Percentiles rank a stretch among this genome's conserved stretches.
Evolutionary conservation across 1,284 basidiomycete genomes (phyloP).

Genomic region (Phenoliferia sp.): DNA sequence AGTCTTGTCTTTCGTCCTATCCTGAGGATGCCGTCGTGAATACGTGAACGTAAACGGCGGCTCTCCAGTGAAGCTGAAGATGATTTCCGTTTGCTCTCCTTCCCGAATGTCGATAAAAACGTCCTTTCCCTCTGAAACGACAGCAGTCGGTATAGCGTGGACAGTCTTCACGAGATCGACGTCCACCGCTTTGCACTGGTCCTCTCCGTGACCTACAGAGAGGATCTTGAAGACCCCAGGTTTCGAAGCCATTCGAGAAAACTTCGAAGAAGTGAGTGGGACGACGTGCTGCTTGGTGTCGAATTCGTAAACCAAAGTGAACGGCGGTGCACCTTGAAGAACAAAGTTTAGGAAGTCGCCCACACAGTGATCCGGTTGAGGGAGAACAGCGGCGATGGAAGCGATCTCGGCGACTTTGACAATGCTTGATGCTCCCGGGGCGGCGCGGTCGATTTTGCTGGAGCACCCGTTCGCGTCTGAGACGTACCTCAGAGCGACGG

Average conservation of each 20-base stretch:
- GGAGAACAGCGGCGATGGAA: conserved; percentile 76
- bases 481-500: conserved; percentile 68
- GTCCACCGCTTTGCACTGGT: conserved; percentile 42
- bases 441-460: conserved; percentile 50
- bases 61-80: conserved; percentile 80
- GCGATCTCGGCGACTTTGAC: conserved; percentile 92
- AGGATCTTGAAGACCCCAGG: conserved; percentile 75
- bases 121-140: conserved; percentile 75
- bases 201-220: conserved; percentile 71
- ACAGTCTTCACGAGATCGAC: conserved; percentile 72
- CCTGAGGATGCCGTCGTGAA: conserved; percentile 42
- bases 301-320: conserved; percentile 85
- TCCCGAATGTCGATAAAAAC: conserved; percentile 82
- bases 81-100: conserved; percentile 62
- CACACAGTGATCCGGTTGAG: conserved; percentile 76
- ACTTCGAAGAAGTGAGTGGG: conserved; percentile 66
- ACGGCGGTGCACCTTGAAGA: conserved; percentile 90
- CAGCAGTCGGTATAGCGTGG: conserved; percentile 78
- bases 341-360: conserved; percentile 88
- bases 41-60: conserved; percentile 84
- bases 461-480: conserved; percentile 72
- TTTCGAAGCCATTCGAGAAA: conserved; percentile 73
- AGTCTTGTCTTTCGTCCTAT: conserved; percentile 31
- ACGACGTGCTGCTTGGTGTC: conserved; percentile 70
- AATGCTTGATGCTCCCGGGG: conserved; percentile 2